phyloP scores from a whole-genome alignment of 2,329 filamentous ascomycete genomes.

The Zasmidium angulare region DNA sequence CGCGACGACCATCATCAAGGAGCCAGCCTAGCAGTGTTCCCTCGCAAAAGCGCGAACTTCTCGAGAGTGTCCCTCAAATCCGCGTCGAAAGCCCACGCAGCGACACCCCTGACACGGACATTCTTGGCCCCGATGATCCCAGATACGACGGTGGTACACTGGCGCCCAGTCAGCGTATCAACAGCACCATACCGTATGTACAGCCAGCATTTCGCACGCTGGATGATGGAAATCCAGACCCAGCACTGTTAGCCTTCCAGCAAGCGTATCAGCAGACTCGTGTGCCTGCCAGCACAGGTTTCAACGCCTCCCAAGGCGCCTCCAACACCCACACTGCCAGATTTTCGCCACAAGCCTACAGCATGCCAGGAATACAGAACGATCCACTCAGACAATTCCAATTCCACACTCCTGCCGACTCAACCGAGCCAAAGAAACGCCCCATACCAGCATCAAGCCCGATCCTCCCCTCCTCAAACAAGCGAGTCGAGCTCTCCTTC shows the following conservation, averaged over 20 bases:
- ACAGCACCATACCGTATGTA: neutral
- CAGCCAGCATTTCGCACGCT: neutral
- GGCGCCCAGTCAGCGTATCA: neutral
- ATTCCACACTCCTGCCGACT: neutral
- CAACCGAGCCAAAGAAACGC: neutral
- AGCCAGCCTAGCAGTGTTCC: neutral
- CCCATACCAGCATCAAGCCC: neutral
- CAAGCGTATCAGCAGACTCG: neutral
- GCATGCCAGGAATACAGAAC: no score
- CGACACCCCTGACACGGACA: constrained; percentile 6
- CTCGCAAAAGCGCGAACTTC: neutral
- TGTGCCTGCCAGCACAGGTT: neutral
- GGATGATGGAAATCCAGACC: neutral
- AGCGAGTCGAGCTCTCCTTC: neutral
- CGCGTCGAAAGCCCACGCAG: neutral
- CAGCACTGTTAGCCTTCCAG: neutral
- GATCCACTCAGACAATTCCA: neutral
- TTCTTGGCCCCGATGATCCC: neutral
- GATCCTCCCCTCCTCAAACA: neutral
- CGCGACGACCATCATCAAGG: neutral
- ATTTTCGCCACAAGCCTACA: no score
- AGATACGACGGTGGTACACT: neutral
- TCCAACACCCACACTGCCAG: no score
- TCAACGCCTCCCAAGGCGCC: neutral
- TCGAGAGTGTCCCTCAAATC: neutral